Conservation (phyloP, 768 basidiomycete species). For the Scleroderma bovista region DNA sequence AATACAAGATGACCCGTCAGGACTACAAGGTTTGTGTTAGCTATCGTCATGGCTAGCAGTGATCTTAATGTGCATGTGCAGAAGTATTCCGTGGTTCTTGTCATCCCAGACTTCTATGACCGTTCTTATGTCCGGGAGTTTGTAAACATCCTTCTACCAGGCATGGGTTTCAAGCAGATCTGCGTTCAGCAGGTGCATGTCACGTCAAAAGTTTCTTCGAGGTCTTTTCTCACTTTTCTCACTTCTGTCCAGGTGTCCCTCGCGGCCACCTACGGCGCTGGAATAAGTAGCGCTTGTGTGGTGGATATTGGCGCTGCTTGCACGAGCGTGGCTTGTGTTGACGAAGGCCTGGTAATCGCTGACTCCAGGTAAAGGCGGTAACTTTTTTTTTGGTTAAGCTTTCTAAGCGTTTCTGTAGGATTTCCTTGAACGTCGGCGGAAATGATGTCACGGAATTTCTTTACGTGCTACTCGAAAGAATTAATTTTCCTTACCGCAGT, state of each 20-base stretch:
- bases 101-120: constrained; percentile 91
- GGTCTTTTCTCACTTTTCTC: neutral
- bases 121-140: constrained; percentile 77
- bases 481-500: constrained; percentile 85
- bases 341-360: constrained; percentile 82
- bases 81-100: constrained; percentile 83
- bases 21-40: constrained; percentile 54
- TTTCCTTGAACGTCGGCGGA: constrained; percentile 83
- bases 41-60: neutral
- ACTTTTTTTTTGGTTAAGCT: neutral
- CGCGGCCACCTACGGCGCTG: constrained; percentile 92
- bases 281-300: constrained; percentile 91
- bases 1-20: constrained; percentile 43
- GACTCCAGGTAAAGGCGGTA: constrained; percentile 68
- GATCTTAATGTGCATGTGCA: constrained; percentile 26
- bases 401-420: constrained; percentile 35
- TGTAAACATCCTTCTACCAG: constrained; percentile 61
- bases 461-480: constrained; percentile 69
- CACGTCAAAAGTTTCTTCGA: neutral
- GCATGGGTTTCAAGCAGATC: constrained; percentile 90
- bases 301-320: constrained; percentile 87
- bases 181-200: constrained; percentile 77
- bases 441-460: constrained; percentile 94
- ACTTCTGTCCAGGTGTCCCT: constrained; percentile 79
- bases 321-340: constrained; percentile 88